These are phyloP conservation scores for Talaromyces albobiverticillius DNA, from an alignment of 2,329 filamentous ascomycete genomes.

Conservation along the genomic window DNA sequence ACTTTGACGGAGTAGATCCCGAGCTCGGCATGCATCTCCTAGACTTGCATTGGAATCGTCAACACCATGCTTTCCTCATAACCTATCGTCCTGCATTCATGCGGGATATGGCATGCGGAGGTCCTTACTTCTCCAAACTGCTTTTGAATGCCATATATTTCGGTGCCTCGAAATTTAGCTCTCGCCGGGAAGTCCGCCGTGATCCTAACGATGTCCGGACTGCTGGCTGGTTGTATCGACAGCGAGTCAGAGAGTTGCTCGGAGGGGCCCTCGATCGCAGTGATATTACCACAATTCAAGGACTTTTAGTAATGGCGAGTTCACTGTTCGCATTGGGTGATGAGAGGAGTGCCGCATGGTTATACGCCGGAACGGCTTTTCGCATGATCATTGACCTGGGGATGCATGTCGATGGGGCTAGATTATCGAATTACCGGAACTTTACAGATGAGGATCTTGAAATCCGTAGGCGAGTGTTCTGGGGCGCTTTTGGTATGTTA, in stretches of 20 bases:
- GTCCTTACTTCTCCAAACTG: conserved; percentile 52
- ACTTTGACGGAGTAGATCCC: conserved; percentile 56
- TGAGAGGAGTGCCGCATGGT: conserved; percentile 52
- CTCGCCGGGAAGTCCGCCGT: conserved; percentile 44
- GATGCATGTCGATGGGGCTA: conserved; percentile 45
- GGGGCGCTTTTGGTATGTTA: conserved; percentile 40
- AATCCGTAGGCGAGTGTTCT: conserved; percentile 46
- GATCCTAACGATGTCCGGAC: conserved; percentile 47
- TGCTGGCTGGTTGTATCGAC: conserved; percentile 48
- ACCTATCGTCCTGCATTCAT: conserved; percentile 55
- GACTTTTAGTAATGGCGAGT: conserved; percentile 51
- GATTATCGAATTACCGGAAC: conserved; percentile 18
- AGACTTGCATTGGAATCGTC: conserved; percentile 53
- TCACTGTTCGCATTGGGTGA: conserved; percentile 52
- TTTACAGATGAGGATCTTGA: conserved; percentile 47
- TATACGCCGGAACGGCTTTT: conserved; percentile 52
- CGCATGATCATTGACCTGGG: conserved; percentile 53
- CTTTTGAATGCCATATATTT: conserved; percentile 53
- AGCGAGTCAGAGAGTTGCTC: conserved; percentile 48
- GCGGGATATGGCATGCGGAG: conserved; percentile 47
- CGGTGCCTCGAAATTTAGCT: conserved; percentile 46
- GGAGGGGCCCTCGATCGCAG: conserved; percentile 47
- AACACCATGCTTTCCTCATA: conserved; percentile 49
- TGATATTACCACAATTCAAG: conserved; percentile 55
- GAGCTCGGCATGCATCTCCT: conserved; percentile 53